Conservation (phyloP, 2,329 filamentous ascomycete species). For the Hymenoscyphus fructigenus region DNA sequence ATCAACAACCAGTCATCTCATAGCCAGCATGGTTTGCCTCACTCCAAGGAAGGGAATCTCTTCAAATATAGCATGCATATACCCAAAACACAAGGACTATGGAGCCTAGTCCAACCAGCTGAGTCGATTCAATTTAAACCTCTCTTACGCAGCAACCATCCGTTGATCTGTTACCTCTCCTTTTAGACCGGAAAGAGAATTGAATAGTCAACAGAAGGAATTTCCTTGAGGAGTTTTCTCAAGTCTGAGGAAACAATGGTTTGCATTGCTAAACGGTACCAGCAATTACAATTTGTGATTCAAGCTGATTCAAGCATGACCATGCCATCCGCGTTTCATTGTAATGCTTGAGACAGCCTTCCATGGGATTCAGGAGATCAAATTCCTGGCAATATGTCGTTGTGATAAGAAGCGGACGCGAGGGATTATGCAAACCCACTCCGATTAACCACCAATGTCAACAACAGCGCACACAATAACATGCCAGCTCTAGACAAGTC, state of each 20-base stretch:
- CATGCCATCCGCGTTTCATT: conserved; percentile 22
- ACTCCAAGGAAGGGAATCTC: not conserved
- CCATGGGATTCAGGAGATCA: conserved; percentile 20
- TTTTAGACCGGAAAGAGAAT: not conserved
- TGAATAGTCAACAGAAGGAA: not conserved
- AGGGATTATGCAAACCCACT: conserved; percentile 18
- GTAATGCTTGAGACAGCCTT: conserved; percentile 23
- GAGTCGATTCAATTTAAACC: not conserved
- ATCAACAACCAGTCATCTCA: not conserved
- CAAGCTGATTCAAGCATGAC: conserved; percentile 9
- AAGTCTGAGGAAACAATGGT: not conserved
- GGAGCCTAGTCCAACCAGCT: not conserved
- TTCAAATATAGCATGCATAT: not conserved
- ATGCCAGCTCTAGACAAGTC: conserved; percentile 10
- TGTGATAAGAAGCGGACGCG: conserved; percentile 15
- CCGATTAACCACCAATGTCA: conserved; percentile 21
- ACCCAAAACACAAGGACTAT: not conserved
- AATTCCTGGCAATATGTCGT: conserved; percentile 14
- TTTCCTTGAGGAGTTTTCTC: not conserved
- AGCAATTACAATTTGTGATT: conserved; percentile 16
- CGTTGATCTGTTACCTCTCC: not conserved
- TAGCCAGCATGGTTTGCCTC: not conserved
- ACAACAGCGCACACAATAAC: conserved; percentile 16
- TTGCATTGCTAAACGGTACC: conserved; percentile 6
- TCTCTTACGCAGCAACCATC: not conserved